A percentile compares a stretch with the other conserved stretches of the same genome.
Evolutionary conservation across 2,329 filamentous ascomycete species (phyloP).

Genomic region (Aplosporella prunicola): DNA sequence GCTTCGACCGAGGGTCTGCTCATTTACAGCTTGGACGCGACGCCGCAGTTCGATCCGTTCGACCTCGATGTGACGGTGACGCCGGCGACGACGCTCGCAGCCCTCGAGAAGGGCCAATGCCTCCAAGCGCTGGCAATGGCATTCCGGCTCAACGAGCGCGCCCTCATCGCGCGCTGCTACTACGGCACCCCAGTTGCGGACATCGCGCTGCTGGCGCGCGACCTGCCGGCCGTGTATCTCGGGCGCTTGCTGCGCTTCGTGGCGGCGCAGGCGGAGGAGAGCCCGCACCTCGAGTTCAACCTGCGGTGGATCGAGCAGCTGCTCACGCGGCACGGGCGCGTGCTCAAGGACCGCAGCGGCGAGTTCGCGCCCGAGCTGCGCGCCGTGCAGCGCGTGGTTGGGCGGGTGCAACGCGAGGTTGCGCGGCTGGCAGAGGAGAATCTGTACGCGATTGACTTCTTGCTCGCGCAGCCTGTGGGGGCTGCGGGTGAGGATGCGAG

Average conservation of each 20-base stretch:
- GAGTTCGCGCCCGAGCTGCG: conserved; percentile 78
- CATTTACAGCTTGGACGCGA: conserved; percentile 82
- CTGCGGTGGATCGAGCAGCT: conserved; percentile 80
- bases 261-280: conserved; percentile 77
- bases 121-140: conserved; percentile 93
- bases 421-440: conserved; percentile 80
- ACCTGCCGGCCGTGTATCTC: conserved; percentile 78
- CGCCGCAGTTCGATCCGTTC: conserved; percentile 85
- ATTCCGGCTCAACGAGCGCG: conserved; percentile 83
- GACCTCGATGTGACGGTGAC: conserved; percentile 93
- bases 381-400: conserved; percentile 69
- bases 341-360: conserved; percentile 70
- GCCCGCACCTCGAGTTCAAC: conserved; percentile 90
- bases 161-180: conserved; percentile 76
- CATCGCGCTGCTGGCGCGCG: conserved; percentile 66
- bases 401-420: conserved; percentile 72
- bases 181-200: conserved; percentile 67
- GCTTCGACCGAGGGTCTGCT: conserved; percentile 90
- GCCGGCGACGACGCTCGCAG: conserved; percentile 57
- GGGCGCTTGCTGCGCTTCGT: conserved; percentile 78
- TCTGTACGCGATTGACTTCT: conserved; percentile 77
- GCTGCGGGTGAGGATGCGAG: conserved; percentile 5
- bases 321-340: conserved; percentile 73
- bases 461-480: conserved; percentile 46
- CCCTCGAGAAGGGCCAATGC: conserved; percentile 69